Percentiles rank a stretch among this genome's conserved stretches.
Evolutionary conservation across 768 basidiomycete species (phyloP).

Genomic region (Russula abietina): DNA sequence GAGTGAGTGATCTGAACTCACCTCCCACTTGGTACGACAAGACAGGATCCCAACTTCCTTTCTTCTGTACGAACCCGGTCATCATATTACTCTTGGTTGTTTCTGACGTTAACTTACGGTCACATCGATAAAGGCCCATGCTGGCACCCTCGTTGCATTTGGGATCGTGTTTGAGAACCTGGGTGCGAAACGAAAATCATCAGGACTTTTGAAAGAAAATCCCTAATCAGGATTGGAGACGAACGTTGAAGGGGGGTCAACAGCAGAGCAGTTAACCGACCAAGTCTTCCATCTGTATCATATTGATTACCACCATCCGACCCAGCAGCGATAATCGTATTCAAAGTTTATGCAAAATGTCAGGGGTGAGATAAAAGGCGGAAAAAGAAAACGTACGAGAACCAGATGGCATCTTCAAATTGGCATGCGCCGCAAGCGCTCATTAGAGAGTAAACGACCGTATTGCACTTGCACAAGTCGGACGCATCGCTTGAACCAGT

Average conservation of each 20-base stretch:
- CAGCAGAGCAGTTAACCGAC: neutral
- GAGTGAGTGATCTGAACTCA: too few species aligned
- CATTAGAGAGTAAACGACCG: constrained; percentile 33
- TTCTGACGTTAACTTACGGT: constrained; percentile 2
- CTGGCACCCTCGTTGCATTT: neutral
- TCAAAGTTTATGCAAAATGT: neutral
- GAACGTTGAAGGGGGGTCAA: constrained; percentile 7
- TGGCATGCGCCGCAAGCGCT: constrained; percentile 35
- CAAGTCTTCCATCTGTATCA: constrained; percentile 4
- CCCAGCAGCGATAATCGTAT: neutral
- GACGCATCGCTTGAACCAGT: constrained; percentile 25
- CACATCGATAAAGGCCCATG: constrained; percentile 15
- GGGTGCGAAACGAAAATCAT: neutral
- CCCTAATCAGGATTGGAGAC: neutral
- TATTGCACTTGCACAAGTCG: constrained; percentile 32
- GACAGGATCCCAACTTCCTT: constrained; percentile 6
- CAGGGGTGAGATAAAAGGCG: neutral
- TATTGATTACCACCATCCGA: too few species aligned
- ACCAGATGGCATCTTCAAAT: constrained; percentile 1
- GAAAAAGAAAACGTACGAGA: constrained; percentile 19
- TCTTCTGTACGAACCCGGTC: neutral
- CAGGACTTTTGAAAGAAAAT: neutral
- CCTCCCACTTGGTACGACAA: constrained; percentile 7
- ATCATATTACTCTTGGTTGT: neutral
- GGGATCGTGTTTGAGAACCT: constrained; percentile 12